Evolutionary conservation across 768 basidiomycete genomes (phyloP).

Genomic region (Chalciporus piperatus): DNA sequence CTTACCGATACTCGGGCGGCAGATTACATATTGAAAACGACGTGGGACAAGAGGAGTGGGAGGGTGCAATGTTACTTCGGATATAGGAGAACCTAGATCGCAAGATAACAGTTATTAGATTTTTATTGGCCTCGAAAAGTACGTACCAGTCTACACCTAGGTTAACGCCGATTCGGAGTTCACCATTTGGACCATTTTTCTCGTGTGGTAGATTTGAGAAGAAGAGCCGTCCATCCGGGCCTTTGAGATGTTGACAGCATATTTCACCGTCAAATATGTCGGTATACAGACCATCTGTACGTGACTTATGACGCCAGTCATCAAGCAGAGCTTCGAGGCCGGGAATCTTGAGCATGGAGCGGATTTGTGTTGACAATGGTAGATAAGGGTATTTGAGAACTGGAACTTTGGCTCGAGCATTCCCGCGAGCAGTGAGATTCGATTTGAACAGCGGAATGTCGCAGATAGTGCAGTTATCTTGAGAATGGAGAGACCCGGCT

Average conservation of each 20-base stretch:
- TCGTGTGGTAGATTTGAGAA: constrained; percentile 18
- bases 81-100: constrained; percentile 35
- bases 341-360: not conserved
- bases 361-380: not conserved
- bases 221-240: constrained; percentile 18
- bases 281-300: constrained; percentile 7
- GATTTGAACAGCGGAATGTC: not conserved
- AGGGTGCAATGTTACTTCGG: constrained; percentile 33
- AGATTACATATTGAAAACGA: constrained; percentile 35
- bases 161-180: constrained; percentile 29
- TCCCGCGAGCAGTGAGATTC: no score
- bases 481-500: not conserved
- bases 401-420: not conserved
- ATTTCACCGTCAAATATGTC: constrained; percentile 31
- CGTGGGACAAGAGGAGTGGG: constrained; percentile 34
- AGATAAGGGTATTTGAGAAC: constrained; percentile 2
- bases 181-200: constrained; percentile 13
- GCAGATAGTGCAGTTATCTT: not conserved
- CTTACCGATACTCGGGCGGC: constrained; percentile 23
- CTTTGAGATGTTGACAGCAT: constrained; percentile 7
- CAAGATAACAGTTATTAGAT: no score
- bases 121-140: no score
- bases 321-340: not conserved
- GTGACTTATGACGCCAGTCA: not conserved
- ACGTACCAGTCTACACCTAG: constrained; percentile 33